phyloP scores from a whole-genome alignment of 176 grass and related monocot genomes.

The Secale cereale region DNA sequence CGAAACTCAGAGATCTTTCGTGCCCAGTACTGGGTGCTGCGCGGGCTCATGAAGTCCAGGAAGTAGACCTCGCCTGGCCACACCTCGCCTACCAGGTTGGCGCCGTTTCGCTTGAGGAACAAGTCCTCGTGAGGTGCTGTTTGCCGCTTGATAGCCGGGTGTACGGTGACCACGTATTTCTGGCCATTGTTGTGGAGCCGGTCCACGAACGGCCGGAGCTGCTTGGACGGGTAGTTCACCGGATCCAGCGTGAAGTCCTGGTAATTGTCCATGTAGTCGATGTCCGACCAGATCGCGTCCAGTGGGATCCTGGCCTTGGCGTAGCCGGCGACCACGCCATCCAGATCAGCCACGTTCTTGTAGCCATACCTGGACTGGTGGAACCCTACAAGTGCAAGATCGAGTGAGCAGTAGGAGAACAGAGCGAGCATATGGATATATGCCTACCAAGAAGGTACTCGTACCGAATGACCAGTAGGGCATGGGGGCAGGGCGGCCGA shows the following conservation, averaged over 20 bases:
- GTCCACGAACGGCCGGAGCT: conserved; percentile 55
- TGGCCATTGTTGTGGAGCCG: conserved; percentile 67
- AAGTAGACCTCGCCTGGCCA: conserved; percentile 82
- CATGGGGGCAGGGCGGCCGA: conserved; percentile 70
- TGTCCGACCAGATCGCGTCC: conserved; percentile 98
- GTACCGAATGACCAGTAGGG: conserved; percentile 80
- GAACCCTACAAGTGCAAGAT: conserved; percentile 28
- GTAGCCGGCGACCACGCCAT: conserved; percentile 70
- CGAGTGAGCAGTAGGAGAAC: neutral
- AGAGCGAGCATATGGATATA: neutral
- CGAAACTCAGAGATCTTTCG: conserved; percentile 62
- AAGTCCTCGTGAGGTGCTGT: conserved; percentile 47
- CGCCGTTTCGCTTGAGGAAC: conserved; percentile 66
- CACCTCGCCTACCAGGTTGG: conserved; percentile 58
- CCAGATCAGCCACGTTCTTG: conserved; percentile 53
- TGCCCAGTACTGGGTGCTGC: conserved; percentile 39
- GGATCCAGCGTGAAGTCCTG: conserved; percentile 94
- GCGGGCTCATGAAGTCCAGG: conserved; percentile 76
- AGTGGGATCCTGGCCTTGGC: conserved; percentile 70
- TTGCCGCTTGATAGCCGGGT: conserved; percentile 73
- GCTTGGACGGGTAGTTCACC: conserved; percentile 62
- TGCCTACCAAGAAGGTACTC: neutral
- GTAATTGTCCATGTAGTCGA: conserved; percentile 91
- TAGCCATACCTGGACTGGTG: conserved; percentile 85
- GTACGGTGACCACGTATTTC: conserved; percentile 76